Evolutionary conservation across 345 rosid genomes (phyloP).

Genomic region (Boechera divaricarpa): DNA sequence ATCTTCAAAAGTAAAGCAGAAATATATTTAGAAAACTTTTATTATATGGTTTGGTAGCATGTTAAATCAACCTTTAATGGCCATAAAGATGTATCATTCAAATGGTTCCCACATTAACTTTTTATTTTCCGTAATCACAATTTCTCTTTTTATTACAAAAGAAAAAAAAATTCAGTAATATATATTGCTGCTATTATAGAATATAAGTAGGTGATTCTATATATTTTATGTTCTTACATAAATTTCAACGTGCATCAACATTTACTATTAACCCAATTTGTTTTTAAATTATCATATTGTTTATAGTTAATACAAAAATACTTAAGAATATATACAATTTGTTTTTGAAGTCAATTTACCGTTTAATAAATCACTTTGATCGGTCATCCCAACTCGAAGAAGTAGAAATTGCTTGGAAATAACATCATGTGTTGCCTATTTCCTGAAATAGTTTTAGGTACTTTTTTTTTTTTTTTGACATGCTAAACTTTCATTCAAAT

Average conservation of each 20-base stretch:
- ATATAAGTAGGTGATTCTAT: neutral
- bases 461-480: no score
- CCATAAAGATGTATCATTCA: conserved; percentile 29
- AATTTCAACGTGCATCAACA: neutral
- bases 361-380: neutral
- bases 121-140: conserved; percentile 23
- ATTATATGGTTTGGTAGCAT: conserved; percentile 43
- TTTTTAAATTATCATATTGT: neutral
- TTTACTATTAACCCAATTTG: neutral
- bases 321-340: neutral
- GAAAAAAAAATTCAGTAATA: neutral
- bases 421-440: no score
- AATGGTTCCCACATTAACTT: conserved; percentile 39
- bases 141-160: neutral
- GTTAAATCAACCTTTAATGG: conserved; percentile 42
- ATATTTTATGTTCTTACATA: neutral
- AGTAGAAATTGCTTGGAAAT: no score
- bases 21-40: conserved; percentile 29
- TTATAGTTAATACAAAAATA: neutral
- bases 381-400: no score
- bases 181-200: neutral
- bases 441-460: no score
- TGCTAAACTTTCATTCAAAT: no score
- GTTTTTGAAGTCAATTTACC: neutral
- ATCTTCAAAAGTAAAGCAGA: conserved; percentile 35